phyloP scores from a whole-genome alignment of 306 rosid genomes.

The Ochetophila trinervis region DNA sequence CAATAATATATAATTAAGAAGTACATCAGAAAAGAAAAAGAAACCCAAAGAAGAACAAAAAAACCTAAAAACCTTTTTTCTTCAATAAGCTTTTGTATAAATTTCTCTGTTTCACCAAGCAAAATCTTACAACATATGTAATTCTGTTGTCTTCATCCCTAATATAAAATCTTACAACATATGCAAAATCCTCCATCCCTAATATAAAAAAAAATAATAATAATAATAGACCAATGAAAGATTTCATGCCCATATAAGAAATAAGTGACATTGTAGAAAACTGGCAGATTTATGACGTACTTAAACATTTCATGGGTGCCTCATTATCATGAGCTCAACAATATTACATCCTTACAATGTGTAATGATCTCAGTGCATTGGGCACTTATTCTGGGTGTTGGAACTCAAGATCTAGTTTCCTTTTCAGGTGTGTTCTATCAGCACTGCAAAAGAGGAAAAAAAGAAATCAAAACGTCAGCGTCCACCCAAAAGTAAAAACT shows the following conservation, averaged over 20 bases:
- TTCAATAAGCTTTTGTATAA: neutral
- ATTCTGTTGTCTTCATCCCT: conserved; percentile 24
- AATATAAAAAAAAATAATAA: neutral
- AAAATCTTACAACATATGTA: conserved; percentile 22
- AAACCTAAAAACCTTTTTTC: neutral
- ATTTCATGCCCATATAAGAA: conserved; percentile 23
- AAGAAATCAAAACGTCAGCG: conserved; percentile 17
- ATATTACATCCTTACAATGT: conserved; percentile 11
- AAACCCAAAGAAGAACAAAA: too few relatives aligned
- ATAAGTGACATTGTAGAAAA: conserved; percentile 2
- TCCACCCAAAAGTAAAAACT: neutral
- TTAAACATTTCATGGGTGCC: conserved; percentile 22
- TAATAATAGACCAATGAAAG: conserved; percentile 29
- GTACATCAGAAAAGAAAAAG: neutral
- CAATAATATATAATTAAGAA: conserved; percentile 7
- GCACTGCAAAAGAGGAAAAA: conserved; percentile 54
- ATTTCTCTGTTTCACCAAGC: conserved; percentile 23
- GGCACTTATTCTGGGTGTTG: conserved; percentile 52
- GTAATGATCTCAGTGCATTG: conserved; percentile 5
- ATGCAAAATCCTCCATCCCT: conserved; percentile 29
- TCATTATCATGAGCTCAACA: conserved; percentile 15
- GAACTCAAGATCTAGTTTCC: conserved; percentile 94
- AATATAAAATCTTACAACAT: conserved; percentile 7
- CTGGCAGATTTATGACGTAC: conserved; percentile 13
- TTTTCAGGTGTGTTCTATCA: conserved; percentile 85